Evolutionary conservation across 495 filamentous ascomycete genomes (phyloP), one percentile per base, ranked within the genome.

Genomic region (Thozetella sp.): DNA sequence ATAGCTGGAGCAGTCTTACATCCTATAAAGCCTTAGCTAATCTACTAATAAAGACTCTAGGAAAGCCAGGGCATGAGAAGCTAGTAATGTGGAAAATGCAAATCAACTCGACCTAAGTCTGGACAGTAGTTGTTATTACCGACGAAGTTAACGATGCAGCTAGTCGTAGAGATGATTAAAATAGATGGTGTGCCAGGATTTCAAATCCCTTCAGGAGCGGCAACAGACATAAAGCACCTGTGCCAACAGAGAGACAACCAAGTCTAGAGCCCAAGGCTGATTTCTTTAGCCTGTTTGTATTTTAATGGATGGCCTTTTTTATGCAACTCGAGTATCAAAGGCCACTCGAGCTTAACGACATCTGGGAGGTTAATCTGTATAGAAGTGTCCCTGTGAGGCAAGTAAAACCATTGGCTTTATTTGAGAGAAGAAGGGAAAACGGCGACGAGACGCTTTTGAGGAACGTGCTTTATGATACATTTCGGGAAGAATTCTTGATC

Each of bases 261-360:
- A 86, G 75, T 17, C 76, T 78, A 51, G 89, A 92, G 70, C 78
- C 85, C 57, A 70, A 67, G 22, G 89, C 89, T 0, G 67, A 78
- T 9, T 84, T 89, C 64, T 81, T 88, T 57, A 88, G 82, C 67
- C 65, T 65, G 54, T 62, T 89, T 27, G 84, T 83, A 1, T 91
- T 91, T 63, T 77, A 84, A 63, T 92, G 89, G 89, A 85, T 91
- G 72, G 78, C 81, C 1, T 85, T 86, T 0, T 56, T 92, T 53
- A 92, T 92, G 89, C 74, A 57, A 61, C 86, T 87, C 70, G 94
- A 94, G n/a, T 98, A 97, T 70, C 84, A 92, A 66, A 87, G 94
- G 11, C 86, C 88, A 13, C 82, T 98, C 9, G 91, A 97, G 63
- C 73, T 87, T 34, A 89, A 89, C 67, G 94, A 98, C 68, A 86